Evolutionary conservation across 176 grass and related monocot genomes (phyloP).

Genomic region (Triticum monococcum): DNA sequence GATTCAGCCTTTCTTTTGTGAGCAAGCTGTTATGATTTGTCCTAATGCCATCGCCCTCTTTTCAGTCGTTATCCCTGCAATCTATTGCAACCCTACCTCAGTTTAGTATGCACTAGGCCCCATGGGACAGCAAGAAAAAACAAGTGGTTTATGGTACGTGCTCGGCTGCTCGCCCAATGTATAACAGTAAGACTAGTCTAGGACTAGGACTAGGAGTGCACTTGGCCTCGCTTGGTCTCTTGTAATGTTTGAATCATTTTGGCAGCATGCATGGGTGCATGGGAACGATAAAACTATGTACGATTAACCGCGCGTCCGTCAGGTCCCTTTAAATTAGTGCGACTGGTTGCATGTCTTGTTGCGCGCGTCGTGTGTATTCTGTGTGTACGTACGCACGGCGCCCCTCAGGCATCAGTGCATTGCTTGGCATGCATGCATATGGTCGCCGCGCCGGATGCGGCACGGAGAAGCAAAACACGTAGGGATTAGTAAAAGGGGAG

Average conservation of each 20-base stretch:
- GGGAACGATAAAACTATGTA: conserved; percentile 24
- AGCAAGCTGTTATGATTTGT: background rate
- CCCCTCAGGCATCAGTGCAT: background rate
- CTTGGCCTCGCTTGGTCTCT: background rate
- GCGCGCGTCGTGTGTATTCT: background rate
- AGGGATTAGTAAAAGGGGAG: background rate
- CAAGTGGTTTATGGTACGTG: background rate
- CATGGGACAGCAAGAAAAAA: background rate
- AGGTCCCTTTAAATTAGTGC: background rate
- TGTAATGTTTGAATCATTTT: conserved; percentile 39
- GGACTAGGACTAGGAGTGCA: background rate
- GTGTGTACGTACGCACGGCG: background rate
- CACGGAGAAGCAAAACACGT: conserved; percentile 31
- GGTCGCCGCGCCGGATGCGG: conserved; percentile 39
- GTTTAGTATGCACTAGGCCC: background rate
- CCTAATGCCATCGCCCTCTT: background rate
- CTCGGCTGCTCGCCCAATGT: background rate
- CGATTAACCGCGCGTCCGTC: background rate
- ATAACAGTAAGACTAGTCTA: background rate
- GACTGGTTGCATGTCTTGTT: background rate
- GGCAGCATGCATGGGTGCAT: conserved; percentile 1
- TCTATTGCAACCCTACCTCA: background rate
- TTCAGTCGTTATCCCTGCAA: background rate
- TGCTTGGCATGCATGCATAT: background rate
- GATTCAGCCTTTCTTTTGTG: conserved; percentile 5